Conservation (phyloP, 345 rosid genomes). For the Luvunga scandens region DNA sequence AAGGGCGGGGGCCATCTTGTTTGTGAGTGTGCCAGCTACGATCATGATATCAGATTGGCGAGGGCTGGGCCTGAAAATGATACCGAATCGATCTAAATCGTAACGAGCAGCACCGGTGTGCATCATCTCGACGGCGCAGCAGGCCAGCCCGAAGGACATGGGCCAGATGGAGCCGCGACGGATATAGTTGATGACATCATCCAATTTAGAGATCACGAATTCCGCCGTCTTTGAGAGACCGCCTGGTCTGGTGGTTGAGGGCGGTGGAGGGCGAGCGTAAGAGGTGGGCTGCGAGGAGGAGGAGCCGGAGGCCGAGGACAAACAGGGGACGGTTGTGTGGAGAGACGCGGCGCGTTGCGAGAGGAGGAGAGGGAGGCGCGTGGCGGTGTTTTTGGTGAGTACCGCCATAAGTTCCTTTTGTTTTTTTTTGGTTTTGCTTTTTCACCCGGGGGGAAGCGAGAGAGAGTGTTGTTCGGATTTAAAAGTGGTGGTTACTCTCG, state of each 20-base stretch:
- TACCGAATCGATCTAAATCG: constrained; percentile 93
- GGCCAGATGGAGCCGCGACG: constrained; percentile 99
- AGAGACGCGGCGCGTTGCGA: constrained; percentile 46
- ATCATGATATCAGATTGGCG: constrained; percentile 98
- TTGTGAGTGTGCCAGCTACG: constrained; percentile 98
- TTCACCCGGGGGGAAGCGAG: too few species aligned
- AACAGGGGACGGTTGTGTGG: constrained; percentile 55
- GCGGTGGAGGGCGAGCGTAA: constrained; percentile 55
- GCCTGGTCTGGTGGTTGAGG: constrained; percentile 49
- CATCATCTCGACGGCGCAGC: constrained; percentile 99
- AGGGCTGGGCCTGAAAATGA: constrained; percentile 96
- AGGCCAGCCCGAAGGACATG: constrained; percentile 97
- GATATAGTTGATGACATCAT: constrained; percentile 90
- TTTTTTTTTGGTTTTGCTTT: too few species aligned
- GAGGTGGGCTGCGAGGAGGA: constrained; percentile 51
- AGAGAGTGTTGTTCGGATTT: too few species aligned
- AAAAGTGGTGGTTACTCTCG: too few species aligned
- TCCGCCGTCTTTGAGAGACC: constrained; percentile 88
- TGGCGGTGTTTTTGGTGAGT: constrained; percentile 54
- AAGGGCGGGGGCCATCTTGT: constrained; percentile 99
- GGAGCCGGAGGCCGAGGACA: constrained; percentile 33
- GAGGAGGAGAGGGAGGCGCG: constrained; percentile 65
- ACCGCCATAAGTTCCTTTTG: constrained; percentile 52
- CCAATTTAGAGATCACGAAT: constrained; percentile 90
- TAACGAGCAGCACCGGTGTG: constrained; percentile 97